Evolutionary conservation across 805 yeast species (phyloP).

Genomic region (Candida tibetensis): DNA sequence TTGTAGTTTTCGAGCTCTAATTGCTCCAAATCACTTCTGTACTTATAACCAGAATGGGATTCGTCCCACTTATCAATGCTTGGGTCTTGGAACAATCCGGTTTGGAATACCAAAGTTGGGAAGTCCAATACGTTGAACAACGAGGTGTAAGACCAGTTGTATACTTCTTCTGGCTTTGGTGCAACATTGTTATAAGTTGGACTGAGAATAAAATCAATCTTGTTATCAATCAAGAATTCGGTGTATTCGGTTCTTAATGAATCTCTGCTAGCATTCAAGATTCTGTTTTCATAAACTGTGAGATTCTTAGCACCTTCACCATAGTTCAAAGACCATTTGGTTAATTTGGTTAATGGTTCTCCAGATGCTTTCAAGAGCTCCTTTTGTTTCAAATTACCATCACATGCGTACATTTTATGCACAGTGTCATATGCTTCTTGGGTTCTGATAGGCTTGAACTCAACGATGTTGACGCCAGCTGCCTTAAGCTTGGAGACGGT

Average conservation of each 20-base stretch:
- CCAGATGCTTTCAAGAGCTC: constrained; percentile 56
- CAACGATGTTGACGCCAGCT: constrained; percentile 58
- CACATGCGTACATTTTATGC: constrained; percentile 55
- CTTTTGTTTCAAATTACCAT: constrained; percentile 62
- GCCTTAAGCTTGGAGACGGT: constrained; percentile 52
- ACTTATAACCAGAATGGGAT: constrained; percentile 28
- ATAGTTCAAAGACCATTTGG: constrained; percentile 56
- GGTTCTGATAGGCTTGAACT: constrained; percentile 57
- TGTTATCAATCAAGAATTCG: constrained; percentile 49
- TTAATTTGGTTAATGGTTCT: constrained; percentile 64
- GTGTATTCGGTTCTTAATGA: constrained; percentile 55
- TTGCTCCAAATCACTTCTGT: constrained; percentile 47
- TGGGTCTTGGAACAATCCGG: constrained; percentile 60
- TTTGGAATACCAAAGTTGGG: constrained; percentile 64
- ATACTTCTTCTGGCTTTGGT: constrained; percentile 59
- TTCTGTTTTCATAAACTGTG: constrained; percentile 52
- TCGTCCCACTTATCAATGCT: constrained; percentile 47
- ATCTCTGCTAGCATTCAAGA: constrained; percentile 56
- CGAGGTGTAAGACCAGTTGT: constrained; percentile 80
- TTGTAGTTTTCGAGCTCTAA: constrained; percentile 47
- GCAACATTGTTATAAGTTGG: constrained; percentile 72
- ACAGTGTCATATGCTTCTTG: constrained; percentile 60
- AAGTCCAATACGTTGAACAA: constrained; percentile 70
- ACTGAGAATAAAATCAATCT: constrained; percentile 62
- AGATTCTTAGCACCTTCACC: constrained; percentile 55